phyloP scores from a whole-genome alignment of 2,329 filamentous ascomycete species.

The Cladosporium halotolerans region DNA sequence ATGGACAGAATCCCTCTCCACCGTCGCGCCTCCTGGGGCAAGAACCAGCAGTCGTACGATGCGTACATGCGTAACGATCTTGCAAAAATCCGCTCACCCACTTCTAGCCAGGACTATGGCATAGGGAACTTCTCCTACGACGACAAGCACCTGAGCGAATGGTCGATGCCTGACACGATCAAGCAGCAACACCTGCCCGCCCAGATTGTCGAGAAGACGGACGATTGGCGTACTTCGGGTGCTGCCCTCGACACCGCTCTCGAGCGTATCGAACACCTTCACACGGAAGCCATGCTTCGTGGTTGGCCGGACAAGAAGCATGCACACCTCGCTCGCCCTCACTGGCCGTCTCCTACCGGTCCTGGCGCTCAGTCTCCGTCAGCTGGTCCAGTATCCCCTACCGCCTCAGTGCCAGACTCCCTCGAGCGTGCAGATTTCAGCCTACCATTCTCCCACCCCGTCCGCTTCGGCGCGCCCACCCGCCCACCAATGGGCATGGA shows the following conservation, averaged over 20 bases:
- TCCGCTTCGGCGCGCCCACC: background rate
- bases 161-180: constrained; percentile 35
- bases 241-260: constrained; percentile 41
- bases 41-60: constrained; percentile 19
- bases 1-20: constrained; percentile 17
- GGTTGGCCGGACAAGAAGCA: constrained; percentile 26
- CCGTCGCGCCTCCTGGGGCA: constrained; percentile 26
- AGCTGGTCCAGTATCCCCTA: constrained; percentile 13
- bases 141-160: constrained; percentile 32
- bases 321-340: constrained; percentile 3
- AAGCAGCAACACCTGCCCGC: constrained; percentile 28
- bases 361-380: constrained; percentile 10
- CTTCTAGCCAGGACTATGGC: constrained; percentile 20
- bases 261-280: constrained; percentile 29
- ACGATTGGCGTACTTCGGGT: constrained; percentile 37
- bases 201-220: constrained; percentile 29
- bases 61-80: constrained; percentile 21
- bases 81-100: constrained; percentile 15
- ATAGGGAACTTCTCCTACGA: constrained; percentile 31
- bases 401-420: constrained; percentile 4
- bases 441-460: constrained; percentile 1
- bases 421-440: constrained; percentile 4
- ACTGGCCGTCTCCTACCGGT: constrained; percentile 16
- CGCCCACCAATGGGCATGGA: constrained; percentile 21
- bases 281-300: constrained; percentile 27